phyloP scores from a whole-genome alignment of 345 rosid species.

The Lepidium africanum region DNA sequence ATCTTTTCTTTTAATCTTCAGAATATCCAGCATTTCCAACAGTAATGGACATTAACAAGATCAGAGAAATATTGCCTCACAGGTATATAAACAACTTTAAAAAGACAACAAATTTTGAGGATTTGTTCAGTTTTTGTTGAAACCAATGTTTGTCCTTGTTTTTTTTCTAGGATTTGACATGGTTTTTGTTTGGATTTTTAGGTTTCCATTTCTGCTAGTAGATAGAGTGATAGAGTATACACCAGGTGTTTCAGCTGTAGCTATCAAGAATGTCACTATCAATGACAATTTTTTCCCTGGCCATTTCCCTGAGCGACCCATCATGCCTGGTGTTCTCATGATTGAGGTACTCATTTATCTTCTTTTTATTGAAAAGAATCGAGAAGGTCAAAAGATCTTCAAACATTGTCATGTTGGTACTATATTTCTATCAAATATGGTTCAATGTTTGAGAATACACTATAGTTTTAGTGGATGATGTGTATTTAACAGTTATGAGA shows the following conservation, averaged over 20 bases:
- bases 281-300: constrained; percentile 97
- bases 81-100: constrained; percentile 30
- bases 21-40: constrained; percentile 28
- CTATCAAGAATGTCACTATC: constrained; percentile 84
- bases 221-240: constrained; percentile 89
- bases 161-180: constrained; percentile 2
- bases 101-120: neutral
- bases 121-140: constrained; percentile 40
- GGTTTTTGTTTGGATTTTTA: constrained; percentile 8
- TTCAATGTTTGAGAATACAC: constrained; percentile 28
- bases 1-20: neutral
- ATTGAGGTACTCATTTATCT: constrained; percentile 49
- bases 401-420: constrained; percentile 9
- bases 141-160: constrained; percentile 33
- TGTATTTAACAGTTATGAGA: constrained; percentile 37
- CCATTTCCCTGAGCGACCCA: constrained; percentile 92
- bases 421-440: neutral
- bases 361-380: too few species aligned
- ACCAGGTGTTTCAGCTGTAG: constrained; percentile 88
- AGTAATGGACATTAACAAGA: constrained; percentile 84
- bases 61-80: constrained; percentile 85
- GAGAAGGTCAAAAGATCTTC: too few species aligned
- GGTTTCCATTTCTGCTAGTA: constrained; percentile 88
- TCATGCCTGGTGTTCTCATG: constrained; percentile 98
- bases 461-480: constrained; percentile 64